phyloP scores from a whole-genome alignment of 768 basidiomycete species.

The Agaricus subrufescens region DNA sequence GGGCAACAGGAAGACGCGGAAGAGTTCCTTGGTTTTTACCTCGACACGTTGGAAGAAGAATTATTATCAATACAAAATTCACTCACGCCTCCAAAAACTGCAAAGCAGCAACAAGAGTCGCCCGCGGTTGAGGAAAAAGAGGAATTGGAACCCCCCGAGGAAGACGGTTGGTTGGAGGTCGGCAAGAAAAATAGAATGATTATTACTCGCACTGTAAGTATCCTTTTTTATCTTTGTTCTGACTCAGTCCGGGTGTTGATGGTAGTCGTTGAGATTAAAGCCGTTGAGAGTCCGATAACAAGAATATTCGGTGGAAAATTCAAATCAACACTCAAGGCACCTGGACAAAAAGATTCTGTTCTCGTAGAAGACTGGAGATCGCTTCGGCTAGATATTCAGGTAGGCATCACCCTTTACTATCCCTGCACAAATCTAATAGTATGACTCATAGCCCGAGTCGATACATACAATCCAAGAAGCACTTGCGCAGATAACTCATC shows the following conservation, averaged over 20 bases:
- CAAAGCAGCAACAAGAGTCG: constrained; percentile 14
- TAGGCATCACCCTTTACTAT: constrained; percentile 18
- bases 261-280: constrained; percentile 51
- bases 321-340: constrained; percentile 76
- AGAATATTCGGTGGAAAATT: constrained; percentile 93
- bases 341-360: constrained; percentile 80
- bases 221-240: neutral
- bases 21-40: constrained; percentile 96
- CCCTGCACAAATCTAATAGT: neutral
- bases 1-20: constrained; percentile 98
- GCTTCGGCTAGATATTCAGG: constrained; percentile 86
- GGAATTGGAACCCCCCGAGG: constrained; percentile 36
- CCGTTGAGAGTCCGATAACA: constrained; percentile 82
- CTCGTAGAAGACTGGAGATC: constrained; percentile 91
- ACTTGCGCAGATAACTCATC: constrained; percentile 67
- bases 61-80: constrained; percentile 61
- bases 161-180: constrained; percentile 89
- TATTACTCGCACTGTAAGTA: constrained; percentile 72
- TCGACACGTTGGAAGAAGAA: constrained; percentile 94
- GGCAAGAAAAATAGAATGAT: constrained; percentile 82
- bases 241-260: neutral
- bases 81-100: constrained; percentile 33
- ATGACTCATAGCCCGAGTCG: constrained; percentile 50
- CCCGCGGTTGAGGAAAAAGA: constrained; percentile 38
- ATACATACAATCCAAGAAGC: constrained; percentile 83